Evolutionary conservation across 495 filamentous ascomycete species (phyloP).

Genomic region (Penicillium chermesinum): DNA sequence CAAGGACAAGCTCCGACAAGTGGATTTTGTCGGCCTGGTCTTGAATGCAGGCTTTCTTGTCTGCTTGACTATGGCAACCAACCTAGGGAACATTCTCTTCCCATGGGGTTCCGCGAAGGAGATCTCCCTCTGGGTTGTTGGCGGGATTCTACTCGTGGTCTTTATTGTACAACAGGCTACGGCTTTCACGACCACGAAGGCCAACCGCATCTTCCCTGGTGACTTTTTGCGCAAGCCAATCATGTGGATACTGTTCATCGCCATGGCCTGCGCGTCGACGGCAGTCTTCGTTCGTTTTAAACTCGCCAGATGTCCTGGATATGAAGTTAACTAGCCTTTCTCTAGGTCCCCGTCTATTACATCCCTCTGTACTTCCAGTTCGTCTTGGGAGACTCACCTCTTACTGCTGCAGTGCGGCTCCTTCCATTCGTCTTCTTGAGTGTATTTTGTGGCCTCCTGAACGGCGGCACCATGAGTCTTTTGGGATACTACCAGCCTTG

Average conservation of each 20-base stretch:
- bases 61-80: constrained; percentile 46
- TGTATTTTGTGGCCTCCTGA: constrained; percentile 41
- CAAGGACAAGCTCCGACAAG: constrained; percentile 29
- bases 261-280: constrained; percentile 12
- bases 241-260: constrained; percentile 33
- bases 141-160: constrained; percentile 45
- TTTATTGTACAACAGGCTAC: constrained; percentile 50
- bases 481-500: constrained; percentile 55
- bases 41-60: constrained; percentile 38
- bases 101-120: constrained; percentile 47
- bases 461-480: constrained; percentile 48
- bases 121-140: constrained; percentile 50
- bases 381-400: constrained; percentile 41
- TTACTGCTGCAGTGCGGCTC: constrained; percentile 49
- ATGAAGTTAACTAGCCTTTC: not conserved
- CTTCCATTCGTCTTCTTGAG: constrained; percentile 53
- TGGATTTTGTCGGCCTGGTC: constrained; percentile 30
- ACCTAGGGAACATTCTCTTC: constrained; percentile 51
- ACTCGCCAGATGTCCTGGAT: not conserved
- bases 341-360: constrained; percentile 25
- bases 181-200: constrained; percentile 41
- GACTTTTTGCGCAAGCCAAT: constrained; percentile 27
- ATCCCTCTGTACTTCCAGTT: constrained; percentile 59
- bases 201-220: constrained; percentile 49
- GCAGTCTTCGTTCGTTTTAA: constrained; percentile 12